Conservation (phyloP, 2,329 filamentous ascomycete species). For the Aureobasidium leucospermi region DNA sequence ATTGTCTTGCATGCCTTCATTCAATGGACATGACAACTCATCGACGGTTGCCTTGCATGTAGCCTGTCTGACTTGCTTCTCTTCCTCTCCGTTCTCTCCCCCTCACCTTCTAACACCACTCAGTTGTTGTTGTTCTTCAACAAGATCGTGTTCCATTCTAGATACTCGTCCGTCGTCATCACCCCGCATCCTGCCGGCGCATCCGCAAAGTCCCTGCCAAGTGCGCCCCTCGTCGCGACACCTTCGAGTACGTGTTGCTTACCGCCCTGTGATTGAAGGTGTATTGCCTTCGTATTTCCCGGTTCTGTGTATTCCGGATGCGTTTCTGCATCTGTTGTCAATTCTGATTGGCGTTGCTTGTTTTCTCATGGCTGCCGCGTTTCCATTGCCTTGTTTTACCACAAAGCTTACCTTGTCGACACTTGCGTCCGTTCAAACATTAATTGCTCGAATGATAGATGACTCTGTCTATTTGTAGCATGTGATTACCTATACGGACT, state of each 20-base stretch:
- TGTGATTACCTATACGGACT: constrained; percentile 5
- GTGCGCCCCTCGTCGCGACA: neutral
- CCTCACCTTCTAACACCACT: neutral
- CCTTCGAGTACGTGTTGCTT: constrained; percentile 8
- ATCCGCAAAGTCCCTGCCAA: constrained; percentile 2
- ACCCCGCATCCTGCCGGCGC: neutral
- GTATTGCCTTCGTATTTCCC: neutral
- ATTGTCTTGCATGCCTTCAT: neutral
- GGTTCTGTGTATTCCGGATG: neutral
- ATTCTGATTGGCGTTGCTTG: neutral
- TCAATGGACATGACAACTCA: neutral
- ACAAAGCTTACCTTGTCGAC: constrained; percentile 1
- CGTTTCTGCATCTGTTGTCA: neutral
- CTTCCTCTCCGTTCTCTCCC: neutral
- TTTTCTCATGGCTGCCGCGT: neutral
- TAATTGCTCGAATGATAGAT: neutral
- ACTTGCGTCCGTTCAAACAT: constrained; percentile 1
- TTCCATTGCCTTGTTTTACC: neutral
- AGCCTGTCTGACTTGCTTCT: neutral
- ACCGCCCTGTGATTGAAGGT: neutral
- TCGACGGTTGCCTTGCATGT: neutral
- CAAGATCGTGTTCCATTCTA: neutral
- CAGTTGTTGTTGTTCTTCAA: neutral
- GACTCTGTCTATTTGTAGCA: neutral
- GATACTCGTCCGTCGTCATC: neutral